These are phyloP conservation scores for Daldinia loculata DNA, from an alignment of 495 filamentous ascomycete species.

Conservation along the genomic window DNA sequence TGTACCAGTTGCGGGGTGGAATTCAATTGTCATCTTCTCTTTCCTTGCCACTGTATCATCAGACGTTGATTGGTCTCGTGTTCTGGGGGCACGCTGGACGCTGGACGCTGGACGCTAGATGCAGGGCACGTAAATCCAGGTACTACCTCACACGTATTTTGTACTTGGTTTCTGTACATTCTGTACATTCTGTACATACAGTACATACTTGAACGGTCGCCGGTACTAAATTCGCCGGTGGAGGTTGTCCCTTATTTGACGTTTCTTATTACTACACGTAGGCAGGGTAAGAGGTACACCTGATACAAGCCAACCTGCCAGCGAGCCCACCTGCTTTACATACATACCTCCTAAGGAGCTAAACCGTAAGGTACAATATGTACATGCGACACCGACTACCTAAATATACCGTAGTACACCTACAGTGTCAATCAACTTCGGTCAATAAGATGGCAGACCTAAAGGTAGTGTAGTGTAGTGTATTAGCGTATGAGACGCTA, in stretches of 20 bases:
- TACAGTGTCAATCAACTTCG: neutral
- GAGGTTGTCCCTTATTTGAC: constrained; percentile 15
- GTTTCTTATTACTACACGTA: constrained; percentile 23
- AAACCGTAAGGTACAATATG: neutral
- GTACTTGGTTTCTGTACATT: neutral
- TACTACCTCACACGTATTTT: constrained; percentile 1
- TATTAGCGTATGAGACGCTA: constrained; percentile 14
- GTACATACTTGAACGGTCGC: constrained; percentile 1
- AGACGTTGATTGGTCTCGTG: constrained; percentile 8
- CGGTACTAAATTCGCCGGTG: constrained; percentile 17
- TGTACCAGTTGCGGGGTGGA: constrained; percentile 15
- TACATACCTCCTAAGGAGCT: too few species aligned
- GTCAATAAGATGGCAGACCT: neutral
- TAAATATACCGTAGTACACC: neutral
- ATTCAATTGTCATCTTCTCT: constrained; percentile 30
- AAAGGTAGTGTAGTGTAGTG: too few species aligned
- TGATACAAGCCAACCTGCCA: neutral
- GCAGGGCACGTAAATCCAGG: neutral
- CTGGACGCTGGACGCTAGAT: too few species aligned
- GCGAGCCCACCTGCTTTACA: neutral
- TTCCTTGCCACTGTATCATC: constrained; percentile 27
- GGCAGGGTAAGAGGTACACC: neutral
- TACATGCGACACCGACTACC: neutral
- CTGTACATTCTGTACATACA: too few species aligned
- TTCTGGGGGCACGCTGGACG: neutral